phyloP scores from a whole-genome alignment of 306 rosid species.

The Corylus heterophylla region DNA sequence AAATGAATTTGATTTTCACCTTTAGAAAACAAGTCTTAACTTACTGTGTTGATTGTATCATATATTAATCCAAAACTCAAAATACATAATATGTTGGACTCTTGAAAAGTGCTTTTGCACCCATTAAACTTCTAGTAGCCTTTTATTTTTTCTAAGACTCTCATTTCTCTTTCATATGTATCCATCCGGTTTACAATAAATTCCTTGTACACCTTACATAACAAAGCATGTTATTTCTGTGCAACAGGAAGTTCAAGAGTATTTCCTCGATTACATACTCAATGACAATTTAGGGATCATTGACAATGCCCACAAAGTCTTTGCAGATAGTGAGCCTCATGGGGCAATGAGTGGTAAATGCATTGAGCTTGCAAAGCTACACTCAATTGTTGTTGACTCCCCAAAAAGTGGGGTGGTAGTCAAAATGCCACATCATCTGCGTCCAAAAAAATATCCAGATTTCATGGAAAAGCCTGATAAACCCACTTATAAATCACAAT shows the following conservation, averaged over 20 bases:
- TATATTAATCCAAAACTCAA: too few species aligned
- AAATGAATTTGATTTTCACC: too few species aligned
- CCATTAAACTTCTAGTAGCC: too few species aligned
- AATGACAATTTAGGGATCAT: neutral
- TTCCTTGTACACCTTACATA: slow-evolving; percentile 13
- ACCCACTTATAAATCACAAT: slow-evolving; percentile 28
- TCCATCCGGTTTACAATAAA: slow-evolving; percentile 26
- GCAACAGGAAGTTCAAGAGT: slow-evolving; percentile 28
- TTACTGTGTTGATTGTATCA: too few species aligned
- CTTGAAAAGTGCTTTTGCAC: too few species aligned
- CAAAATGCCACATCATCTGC: slow-evolving; percentile 12
- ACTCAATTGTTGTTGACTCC: slow-evolving; percentile 43
- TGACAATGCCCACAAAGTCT: slow-evolving; percentile 1
- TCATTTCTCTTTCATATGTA: slow-evolving; percentile 21
- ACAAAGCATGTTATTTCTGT: slow-evolving; percentile 40
- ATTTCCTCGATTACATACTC: neutral
- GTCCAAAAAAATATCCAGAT: slow-evolving; percentile 28
- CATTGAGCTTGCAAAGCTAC: slow-evolving; percentile 32
- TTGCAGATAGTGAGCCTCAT: slow-evolving; percentile 26
- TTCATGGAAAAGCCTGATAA: slow-evolving; percentile 44
- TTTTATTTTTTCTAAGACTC: too few species aligned
- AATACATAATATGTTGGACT: too few species aligned
- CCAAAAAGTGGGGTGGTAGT: slow-evolving; percentile 39
- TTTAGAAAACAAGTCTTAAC: too few species aligned
- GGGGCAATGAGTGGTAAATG: slow-evolving; percentile 16